A percentile compares a stretch with the other conserved stretches of the same genome.
Conservation (phyloP, 2,329 filamentous ascomycete species). For the Calonectria pauciramosa region DNA sequence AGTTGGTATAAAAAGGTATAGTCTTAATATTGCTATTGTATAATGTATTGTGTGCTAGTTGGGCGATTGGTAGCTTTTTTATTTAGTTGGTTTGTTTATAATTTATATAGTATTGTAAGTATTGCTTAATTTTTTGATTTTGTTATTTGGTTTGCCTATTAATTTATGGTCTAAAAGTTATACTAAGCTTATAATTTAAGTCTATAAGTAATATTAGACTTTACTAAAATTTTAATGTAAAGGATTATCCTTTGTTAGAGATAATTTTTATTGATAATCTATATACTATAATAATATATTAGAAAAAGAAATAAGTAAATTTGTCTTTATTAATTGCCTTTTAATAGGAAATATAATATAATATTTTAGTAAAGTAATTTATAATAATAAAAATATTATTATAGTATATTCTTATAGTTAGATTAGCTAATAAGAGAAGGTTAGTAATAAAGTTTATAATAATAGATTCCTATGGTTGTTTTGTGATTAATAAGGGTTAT, state of each 20-base stretch:
- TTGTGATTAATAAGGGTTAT: too few species aligned
- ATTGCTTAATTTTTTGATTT: constrained; percentile 12
- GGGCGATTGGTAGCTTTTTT: too few species aligned
- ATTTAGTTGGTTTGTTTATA: too few species aligned
- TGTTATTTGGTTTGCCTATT: neutral
- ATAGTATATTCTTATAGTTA: constrained; percentile 16
- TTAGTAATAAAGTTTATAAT: too few species aligned
- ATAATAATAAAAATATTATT: constrained; percentile 30
- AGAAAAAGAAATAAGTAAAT: too few species aligned
- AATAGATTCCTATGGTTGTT: too few species aligned
- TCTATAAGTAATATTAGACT: constrained; percentile 13
- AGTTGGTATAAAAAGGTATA: too few species aligned
- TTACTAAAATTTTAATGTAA: constrained; percentile 21
- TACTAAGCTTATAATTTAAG: constrained; percentile 10
- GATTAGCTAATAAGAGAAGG: constrained; percentile 21
- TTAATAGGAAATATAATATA: constrained; percentile 12
- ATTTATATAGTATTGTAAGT: constrained; percentile 20
- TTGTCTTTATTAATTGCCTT: neutral
- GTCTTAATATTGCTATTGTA: too few species aligned
- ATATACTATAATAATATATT: too few species aligned
- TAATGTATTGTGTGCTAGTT: too few species aligned
- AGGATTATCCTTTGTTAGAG: constrained; percentile 20
- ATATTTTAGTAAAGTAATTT: constrained; percentile 15
- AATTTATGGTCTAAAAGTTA: neutral
- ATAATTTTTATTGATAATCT: too few species aligned